Evolutionary conservation across 1,284 basidiomycete genomes (phyloP).

Genomic region (Austropuccinia psidii): DNA sequence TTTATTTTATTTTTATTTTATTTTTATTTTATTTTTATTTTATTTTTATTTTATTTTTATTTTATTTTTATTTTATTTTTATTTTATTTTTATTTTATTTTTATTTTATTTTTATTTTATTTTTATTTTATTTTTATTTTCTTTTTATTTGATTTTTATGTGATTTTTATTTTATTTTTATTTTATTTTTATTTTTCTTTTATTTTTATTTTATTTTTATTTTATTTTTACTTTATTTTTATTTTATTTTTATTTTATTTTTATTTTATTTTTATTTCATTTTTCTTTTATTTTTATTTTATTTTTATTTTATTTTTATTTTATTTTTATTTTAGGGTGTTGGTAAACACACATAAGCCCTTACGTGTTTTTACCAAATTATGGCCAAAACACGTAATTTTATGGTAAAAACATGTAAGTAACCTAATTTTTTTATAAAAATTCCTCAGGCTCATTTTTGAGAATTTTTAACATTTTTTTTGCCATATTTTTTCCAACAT

Average conservation of each 20-base stretch:
- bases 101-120: background rate
- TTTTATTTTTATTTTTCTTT: background rate
- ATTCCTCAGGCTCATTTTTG: no score
- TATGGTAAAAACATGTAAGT: no score
- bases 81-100: background rate
- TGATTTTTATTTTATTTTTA: background rate
- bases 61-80: background rate
- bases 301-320: background rate
- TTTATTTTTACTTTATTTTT: background rate
- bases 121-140: conserved; percentile 2
- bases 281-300: background rate
- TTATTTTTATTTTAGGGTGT: background rate
- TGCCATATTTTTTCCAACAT: no score
- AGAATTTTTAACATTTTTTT: no score
- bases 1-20: background rate
- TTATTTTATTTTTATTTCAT: background rate
- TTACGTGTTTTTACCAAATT: no score
- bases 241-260: background rate
- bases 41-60: background rate
- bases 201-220: background rate
- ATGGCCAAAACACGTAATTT: no score
- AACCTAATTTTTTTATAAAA: no score
- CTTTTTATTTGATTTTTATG: background rate
- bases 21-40: conserved; percentile 2
- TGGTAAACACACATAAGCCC: no score